Base-by-base conservation (phyloP, 73 alveolate genomes). In the Tetrahymena malaccensis region DNA sequence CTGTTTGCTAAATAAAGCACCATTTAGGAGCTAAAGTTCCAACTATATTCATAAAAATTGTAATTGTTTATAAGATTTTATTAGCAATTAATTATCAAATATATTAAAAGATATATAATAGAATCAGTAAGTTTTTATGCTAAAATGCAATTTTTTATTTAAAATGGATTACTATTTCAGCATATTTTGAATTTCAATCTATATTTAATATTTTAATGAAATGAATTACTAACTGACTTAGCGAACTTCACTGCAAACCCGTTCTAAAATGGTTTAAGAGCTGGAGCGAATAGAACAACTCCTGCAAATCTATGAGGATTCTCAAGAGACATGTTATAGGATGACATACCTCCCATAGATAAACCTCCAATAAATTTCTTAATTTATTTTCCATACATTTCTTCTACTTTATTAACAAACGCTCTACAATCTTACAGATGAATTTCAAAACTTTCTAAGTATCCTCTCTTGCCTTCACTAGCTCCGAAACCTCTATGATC, bases 301-400 rank as follows among this genome's bases (percentile, higher is more conserved):
- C 97, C 97, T 70, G 89, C 89, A 11, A 70, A 70, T 95, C 56
- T 95, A 43, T 50, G 35, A 10, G 97, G 97, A 89, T 85, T 43
- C 27, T 89, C 84, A n/a, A 95, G 50, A 33, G 97, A 85, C 93
- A 95, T 56, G 44, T 93, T 89, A 34, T 85, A 95, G 35, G 94
- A 17, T 27, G 97, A 85, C 97, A 95, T 95, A 38, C 97, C 97
- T 21, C 97, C 97, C 97, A 95, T 95, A 33, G 97, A 95, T 43
- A 89, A 55, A 16, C 97, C 97, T 22, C 95, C 44, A 31, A 95
- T 56, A 44, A 95, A 95, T 21, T 55, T 93, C 44, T 94, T 94
- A 34, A 95, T 34, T 38, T 85, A 13, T 35, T 95, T 89, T 22
- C 96, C 96, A 25, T 44, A 95, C 33, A 21, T 11, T 50, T 95